Evolutionary conservation across 805 yeast genomes (phyloP).

Genomic region (Candida quercuum): DNA sequence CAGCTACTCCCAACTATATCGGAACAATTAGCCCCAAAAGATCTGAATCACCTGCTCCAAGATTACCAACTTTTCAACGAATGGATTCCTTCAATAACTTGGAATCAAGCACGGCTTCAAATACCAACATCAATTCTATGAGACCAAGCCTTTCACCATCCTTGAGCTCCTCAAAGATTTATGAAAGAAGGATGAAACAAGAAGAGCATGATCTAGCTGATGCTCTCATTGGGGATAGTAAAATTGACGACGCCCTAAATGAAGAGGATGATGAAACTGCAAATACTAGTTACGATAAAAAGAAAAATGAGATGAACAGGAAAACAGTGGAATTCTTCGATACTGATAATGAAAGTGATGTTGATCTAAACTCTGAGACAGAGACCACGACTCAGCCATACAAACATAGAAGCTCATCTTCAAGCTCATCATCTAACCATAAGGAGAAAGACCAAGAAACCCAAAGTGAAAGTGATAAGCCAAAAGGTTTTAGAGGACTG

Average conservation of each 20-base stretch:
- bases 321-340: constrained; percentile 14
- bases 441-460: background rate
- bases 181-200: constrained; percentile 16
- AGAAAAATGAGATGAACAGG: constrained; percentile 13
- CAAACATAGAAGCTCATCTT: background rate
- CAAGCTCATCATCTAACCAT: background rate
- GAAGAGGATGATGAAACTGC: constrained; percentile 6
- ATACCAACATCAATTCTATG: constrained; percentile 1
- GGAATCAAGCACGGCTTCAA: background rate
- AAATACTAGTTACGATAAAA: constrained; percentile 12
- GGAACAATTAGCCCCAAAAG: too few relatives aligned
- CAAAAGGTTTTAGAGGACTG: constrained; percentile 12
- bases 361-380: constrained; percentile 16
- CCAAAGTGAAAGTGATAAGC: constrained; percentile 1
- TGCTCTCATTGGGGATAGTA: constrained; percentile 7
- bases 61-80: constrained; percentile 20
- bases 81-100: constrained; percentile 9
- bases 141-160: constrained; percentile 4
- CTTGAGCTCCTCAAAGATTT: constrained; percentile 16
- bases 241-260: constrained; percentile 4
- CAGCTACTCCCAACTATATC: too few relatives aligned
- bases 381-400: constrained; percentile 3
- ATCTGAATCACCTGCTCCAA: constrained; percentile 13
- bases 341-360: constrained; percentile 18
- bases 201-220: constrained; percentile 8